phyloP scores from a whole-genome alignment of 2,329 filamentous ascomycete genomes.

The Celoporthe dispersa region DNA sequence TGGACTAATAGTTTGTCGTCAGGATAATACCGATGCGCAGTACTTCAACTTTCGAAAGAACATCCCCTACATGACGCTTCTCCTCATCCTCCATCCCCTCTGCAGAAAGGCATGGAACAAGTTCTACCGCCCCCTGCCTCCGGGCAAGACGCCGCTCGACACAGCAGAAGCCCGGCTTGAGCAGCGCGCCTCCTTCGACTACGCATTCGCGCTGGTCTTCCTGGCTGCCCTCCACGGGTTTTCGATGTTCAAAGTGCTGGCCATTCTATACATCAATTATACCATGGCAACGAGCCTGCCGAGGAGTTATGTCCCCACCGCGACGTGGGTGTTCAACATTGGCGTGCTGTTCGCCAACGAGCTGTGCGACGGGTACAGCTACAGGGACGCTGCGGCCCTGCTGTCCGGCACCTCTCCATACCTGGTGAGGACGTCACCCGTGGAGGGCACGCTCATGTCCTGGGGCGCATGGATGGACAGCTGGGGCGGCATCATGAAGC shows the following conservation, averaged over 20 bases:
- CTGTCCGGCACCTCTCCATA: conserved; percentile 41
- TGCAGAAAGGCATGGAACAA: conserved; percentile 73
- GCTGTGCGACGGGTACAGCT: conserved; percentile 75
- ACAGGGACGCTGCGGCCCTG: conserved; percentile 63
- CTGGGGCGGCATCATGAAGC: conserved; percentile 79
- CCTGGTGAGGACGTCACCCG: conserved; percentile 36
- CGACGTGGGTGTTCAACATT: conserved; percentile 91
- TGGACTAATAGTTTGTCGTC: neutral
- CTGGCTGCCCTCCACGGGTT: conserved; percentile 81
- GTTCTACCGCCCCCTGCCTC: conserved; percentile 45
- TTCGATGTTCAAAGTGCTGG: conserved; percentile 79
- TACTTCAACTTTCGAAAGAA: conserved; percentile 86
- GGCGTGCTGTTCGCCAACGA: conserved; percentile 88
- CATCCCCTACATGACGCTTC: conserved; percentile 75
- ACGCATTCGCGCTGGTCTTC: conserved; percentile 79
- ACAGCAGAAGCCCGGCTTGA: conserved; percentile 63
- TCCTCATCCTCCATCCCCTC: conserved; percentile 80
- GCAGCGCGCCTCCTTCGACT: conserved; percentile 81
- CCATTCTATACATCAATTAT: conserved; percentile 83
- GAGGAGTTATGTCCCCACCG: conserved; percentile 69
- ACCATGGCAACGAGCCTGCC: conserved; percentile 75
- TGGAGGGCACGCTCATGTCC: conserved; percentile 48
- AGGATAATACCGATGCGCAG: conserved; percentile 90
- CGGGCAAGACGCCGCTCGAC: conserved; percentile 39
- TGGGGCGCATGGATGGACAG: conserved; percentile 77